phyloP scores from a whole-genome alignment of 129 eudicot genomes.

The Pittosporum tobira region DNA sequence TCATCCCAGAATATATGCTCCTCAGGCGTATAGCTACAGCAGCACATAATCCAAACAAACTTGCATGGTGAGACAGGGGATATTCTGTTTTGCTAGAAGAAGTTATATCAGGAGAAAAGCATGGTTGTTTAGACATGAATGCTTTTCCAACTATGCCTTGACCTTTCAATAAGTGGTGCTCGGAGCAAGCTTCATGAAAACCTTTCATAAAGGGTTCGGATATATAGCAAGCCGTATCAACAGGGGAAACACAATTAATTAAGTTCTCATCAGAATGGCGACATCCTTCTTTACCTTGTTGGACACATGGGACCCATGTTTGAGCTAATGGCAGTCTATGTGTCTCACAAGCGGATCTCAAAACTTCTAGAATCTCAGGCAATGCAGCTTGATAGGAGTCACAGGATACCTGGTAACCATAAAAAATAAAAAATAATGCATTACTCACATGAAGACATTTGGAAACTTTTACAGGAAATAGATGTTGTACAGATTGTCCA shows the following conservation, averaged over 20 bases:
- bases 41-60: slow-evolving; percentile 60
- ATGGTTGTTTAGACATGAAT: slow-evolving; percentile 54
- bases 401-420: slow-evolving; percentile 28
- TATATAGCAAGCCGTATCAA: slow-evolving; percentile 62
- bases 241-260: slow-evolving; percentile 54
- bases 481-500: background rate
- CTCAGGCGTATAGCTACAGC: slow-evolving; percentile 89
- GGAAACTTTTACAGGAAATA: background rate
- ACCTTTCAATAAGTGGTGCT: slow-evolving; percentile 77
- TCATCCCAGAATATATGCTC: slow-evolving; percentile 35
- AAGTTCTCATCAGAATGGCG: slow-evolving; percentile 68
- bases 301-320: slow-evolving; percentile 83
- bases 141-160: slow-evolving; percentile 87
- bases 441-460: background rate
- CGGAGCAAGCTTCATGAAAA: slow-evolving; percentile 87
- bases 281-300: slow-evolving; percentile 73
- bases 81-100: slow-evolving; percentile 61
- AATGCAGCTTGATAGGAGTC: slow-evolving; percentile 61
- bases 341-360: slow-evolving; percentile 51
- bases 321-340: slow-evolving; percentile 83
- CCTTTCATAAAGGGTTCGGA: slow-evolving; percentile 35
- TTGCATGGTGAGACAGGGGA: slow-evolving; percentile 87
- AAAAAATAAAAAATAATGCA: background rate
- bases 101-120: slow-evolving; percentile 62
- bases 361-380: slow-evolving; percentile 62